Evolutionary conservation across 148 eudicot genomes (phyloP).

Genomic region (Euryodendron excelsum): DNA sequence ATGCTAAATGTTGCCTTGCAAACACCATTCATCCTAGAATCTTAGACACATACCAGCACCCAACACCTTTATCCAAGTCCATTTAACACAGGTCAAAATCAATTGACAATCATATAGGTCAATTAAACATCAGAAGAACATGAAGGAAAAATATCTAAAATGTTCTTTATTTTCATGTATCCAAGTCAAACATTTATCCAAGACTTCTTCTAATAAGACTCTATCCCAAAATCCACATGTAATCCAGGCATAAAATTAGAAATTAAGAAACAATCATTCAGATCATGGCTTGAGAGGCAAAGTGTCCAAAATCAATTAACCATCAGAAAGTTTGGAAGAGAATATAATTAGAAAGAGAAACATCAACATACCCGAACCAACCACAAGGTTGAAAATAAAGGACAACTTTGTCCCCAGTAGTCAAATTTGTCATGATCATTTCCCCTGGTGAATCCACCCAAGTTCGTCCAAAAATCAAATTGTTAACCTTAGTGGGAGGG

Average conservation of each 20-base stretch:
- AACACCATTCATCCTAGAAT: too few species aligned
- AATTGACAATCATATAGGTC: background rate
- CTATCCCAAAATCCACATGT: background rate
- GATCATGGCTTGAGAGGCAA: background rate
- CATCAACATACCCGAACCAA: conserved; percentile 85
- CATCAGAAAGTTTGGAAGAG: background rate
- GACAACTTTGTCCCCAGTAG: conserved; percentile 92
- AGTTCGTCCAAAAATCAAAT: conserved; percentile 91
- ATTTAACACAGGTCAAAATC: too few species aligned
- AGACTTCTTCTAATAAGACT: background rate
- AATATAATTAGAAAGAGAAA: background rate
- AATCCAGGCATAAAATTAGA: background rate
- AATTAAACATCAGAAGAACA: too few species aligned
- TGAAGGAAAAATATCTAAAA: background rate
- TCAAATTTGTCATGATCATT: conserved; percentile 81
- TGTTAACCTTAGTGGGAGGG: conserved; percentile 92
- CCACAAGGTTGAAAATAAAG: conserved; percentile 96
- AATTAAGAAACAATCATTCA: background rate
- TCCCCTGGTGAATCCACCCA: conserved; percentile 99
- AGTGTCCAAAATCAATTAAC: background rate
- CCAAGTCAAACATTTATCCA: background rate
- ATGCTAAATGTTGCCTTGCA: too few species aligned
- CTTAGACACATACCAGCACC: too few species aligned
- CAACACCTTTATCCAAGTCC: too few species aligned
- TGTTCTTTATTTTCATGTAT: background rate